Evolutionary conservation across 1,284 basidiomycete species (phyloP).

Genomic region (Agaricales sp.): DNA sequence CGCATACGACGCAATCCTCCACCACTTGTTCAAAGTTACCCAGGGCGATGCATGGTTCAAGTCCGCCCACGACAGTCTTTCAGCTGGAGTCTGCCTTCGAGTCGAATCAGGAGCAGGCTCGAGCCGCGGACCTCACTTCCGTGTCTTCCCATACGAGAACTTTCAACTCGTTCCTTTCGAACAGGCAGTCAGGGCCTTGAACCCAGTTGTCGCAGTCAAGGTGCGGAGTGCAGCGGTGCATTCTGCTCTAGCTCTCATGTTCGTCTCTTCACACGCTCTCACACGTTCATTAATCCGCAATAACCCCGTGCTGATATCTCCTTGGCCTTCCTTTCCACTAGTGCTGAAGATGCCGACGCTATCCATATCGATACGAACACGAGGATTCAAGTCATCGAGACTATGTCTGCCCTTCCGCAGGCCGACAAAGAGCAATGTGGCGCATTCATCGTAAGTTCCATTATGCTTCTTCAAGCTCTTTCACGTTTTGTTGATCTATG

Average conservation of each 20-base stretch:
- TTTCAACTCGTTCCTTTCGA: constrained; percentile 56
- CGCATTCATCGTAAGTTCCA: constrained; percentile 59
- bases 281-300: constrained; percentile 2
- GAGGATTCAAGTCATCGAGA: constrained; percentile 59
- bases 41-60: constrained; percentile 71
- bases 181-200: constrained; percentile 57
- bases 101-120: no score
- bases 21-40: constrained; percentile 45
- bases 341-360: constrained; percentile 37
- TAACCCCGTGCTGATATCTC: no score
- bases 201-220: constrained; percentile 76
- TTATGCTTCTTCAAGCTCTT: background rate
- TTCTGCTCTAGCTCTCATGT: constrained; percentile 62
- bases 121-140: constrained; percentile 45
- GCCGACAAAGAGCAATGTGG: constrained; percentile 79
- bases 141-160: constrained; percentile 64
- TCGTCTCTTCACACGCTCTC: constrained; percentile 20
- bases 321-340: no score
- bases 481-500: background rate
- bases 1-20: constrained; percentile 19
- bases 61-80: constrained; percentile 59
- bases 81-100: constrained; percentile 59
- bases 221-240: constrained; percentile 73
- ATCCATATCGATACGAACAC: constrained; percentile 48
- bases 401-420: constrained; percentile 47